Evolutionary conservation across 257 asterid genomes (phyloP), one percentile per base, ranked within the genome.

Genomic region (Verbena officinalis): DNA sequence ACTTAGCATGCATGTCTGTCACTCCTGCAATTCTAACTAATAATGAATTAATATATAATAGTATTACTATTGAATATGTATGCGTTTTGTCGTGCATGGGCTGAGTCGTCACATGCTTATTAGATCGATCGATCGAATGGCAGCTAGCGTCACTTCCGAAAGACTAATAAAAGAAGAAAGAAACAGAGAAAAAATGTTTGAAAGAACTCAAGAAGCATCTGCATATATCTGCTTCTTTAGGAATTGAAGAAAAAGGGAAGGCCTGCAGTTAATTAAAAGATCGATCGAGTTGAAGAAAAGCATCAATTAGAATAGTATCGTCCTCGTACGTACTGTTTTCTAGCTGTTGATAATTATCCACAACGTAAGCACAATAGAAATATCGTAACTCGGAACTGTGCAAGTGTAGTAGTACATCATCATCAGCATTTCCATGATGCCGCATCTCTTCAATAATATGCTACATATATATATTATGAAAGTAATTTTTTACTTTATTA

Each of bases 261-360:
- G 71, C n/a, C n/a, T n/a, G n/a, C 76, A 57, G 43, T 48, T 38
- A 73, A 33, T n/a, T n/a, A n/a, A n/a, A n/a, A n/a, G n/a, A n/a
- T n/a, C n/a, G n/a, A n/a, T n/a, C n/a, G n/a, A n/a, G n/a, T n/a
- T n/a, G n/a, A n/a, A n/a, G n/a, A n/a, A n/a, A n/a, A n/a, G n/a
- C n/a, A n/a, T 2, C 60, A 42, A 54, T 46, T 61, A 27, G 73
- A 66, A 61, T 11, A 36, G 55, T 50, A 59, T 70, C n/a, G n/a
- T n/a, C 75, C 39, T 23, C 69, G 43, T 54, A 68, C 82, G 68
- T 55, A 70, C 65, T 76, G 55, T 45, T 17, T 53, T 0, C 46
- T 58, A 17, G 23, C 11, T 17, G 40, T 22, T 21, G 13, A 7
- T 7, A 58, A 21, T 2, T n/a, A 2, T 27, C 33, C 33, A 43